Conservation (phyloP, 208 protist genomes). For the Crithidia fasciculata region DNA sequence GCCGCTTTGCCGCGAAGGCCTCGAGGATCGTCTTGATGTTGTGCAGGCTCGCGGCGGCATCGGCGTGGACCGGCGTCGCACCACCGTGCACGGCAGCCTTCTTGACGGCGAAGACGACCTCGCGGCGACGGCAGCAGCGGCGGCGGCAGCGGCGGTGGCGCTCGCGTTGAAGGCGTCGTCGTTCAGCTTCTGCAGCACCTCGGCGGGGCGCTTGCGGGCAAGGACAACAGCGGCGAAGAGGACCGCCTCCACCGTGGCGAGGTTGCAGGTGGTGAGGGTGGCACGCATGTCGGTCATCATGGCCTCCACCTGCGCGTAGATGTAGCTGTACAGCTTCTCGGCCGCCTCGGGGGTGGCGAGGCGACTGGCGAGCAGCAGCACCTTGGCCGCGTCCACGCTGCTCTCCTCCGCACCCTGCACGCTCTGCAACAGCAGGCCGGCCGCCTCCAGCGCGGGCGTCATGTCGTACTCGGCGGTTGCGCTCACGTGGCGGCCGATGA, state of each 20-base stretch:
- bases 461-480: constrained; percentile 51
- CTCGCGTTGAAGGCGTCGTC: constrained; percentile 60
- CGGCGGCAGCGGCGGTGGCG: constrained; percentile 34
- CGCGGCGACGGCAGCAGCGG: constrained; percentile 27
- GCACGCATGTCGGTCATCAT: constrained; percentile 26
- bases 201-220: constrained; percentile 56
- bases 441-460: constrained; percentile 50
- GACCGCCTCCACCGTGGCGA: constrained; percentile 74
- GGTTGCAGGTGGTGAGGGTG: constrained; percentile 54
- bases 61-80: constrained; percentile 50
- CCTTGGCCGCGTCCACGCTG: constrained; percentile 54
- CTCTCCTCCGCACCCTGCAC: constrained; percentile 30
- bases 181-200: constrained; percentile 71
- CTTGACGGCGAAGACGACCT: constrained; percentile 49
- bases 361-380: constrained; percentile 58
- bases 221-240: constrained; percentile 66
- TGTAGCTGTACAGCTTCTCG: constrained; percentile 55
- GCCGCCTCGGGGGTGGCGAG: constrained; percentile 58
- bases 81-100: constrained; percentile 33
- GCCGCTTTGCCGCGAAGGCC: constrained; percentile 63
- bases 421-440: constrained; percentile 33
- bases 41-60: constrained; percentile 53
- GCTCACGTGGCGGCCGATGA: constrained; percentile 56
- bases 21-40: constrained; percentile 71
- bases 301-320: constrained; percentile 28